phyloP scores from a whole-genome alignment of 179 eudicot species.

The Camellia oleifera region DNA sequence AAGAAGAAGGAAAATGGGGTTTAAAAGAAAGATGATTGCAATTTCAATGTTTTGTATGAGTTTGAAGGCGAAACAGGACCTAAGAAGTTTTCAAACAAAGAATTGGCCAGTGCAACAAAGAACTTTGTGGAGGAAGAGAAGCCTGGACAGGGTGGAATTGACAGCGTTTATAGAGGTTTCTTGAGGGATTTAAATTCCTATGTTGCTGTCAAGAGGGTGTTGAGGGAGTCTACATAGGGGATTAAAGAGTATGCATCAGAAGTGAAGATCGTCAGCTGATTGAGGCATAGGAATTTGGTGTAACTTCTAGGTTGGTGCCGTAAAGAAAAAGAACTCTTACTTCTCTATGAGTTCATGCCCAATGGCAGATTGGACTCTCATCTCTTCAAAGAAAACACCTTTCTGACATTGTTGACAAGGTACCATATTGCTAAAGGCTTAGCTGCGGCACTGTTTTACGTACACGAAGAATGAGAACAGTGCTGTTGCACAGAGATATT shows the following conservation, averaged over 20 bases:
- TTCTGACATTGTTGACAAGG: constrained; percentile 23
- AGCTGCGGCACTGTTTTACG: constrained; percentile 26
- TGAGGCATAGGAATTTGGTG: constrained; percentile 33
- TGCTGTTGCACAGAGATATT: constrained; percentile 33
- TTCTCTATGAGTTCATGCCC: constrained; percentile 33
- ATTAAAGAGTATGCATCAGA: constrained; percentile 30
- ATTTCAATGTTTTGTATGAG: constrained; percentile 3
- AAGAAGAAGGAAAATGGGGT: background rate
- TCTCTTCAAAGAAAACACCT: constrained; percentile 17
- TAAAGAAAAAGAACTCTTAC: constrained; percentile 20
- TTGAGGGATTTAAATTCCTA: constrained; percentile 10
- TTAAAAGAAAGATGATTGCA: background rate
- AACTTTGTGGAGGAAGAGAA: constrained; percentile 22
- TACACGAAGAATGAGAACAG: constrained; percentile 39
- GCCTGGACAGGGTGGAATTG: constrained; percentile 40
- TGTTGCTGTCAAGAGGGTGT: constrained; percentile 30
- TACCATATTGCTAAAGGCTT: constrained; percentile 27
- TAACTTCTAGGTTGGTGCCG: constrained; percentile 36
- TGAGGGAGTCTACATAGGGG: constrained; percentile 26
- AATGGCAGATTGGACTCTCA: constrained; percentile 32
- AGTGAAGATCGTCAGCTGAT: constrained; percentile 25
- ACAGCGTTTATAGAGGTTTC: constrained; percentile 30
- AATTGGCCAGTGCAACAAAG: constrained; percentile 17
- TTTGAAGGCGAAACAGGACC: constrained; percentile 27
- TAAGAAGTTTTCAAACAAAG: constrained; percentile 18